Evolutionary conservation across 495 filamentous ascomycete species (phyloP), one percentile per base, ranked within the genome.

Genomic region (Talaromyces borbonicus): DNA sequence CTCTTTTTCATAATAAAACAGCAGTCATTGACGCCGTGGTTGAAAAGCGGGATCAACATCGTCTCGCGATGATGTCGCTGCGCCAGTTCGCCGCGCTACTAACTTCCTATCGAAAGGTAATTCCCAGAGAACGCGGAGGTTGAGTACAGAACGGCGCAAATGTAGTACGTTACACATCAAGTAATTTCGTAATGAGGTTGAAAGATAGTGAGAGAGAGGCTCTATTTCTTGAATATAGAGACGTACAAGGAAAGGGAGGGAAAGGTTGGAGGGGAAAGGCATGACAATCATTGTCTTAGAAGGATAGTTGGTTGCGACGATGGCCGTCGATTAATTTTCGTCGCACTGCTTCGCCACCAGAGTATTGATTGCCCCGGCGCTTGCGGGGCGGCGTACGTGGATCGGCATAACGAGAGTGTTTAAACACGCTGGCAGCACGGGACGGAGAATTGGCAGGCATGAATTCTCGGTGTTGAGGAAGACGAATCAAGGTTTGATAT

Each of bases 401-500:
- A 50, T 72, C 68, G 18, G 60, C 49, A 51, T 67, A 61, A n/a
- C 60, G 57, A 20, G 68, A 56, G 42, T 72, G 65, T 49, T 67
- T 56, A 49, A 72, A 72, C n/a, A 72, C 68, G 51, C 66, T 72
- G 20, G 68, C 65, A 23, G 65, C 61, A 1, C 65, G 62, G 9
- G 68, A 57, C 2, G 65, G 66, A 2, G 68, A 69, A 46, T 71
- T 71, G 30, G 68, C 68, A 0, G 68, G 68, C 68, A 71, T 71
- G 42, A 71, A 71, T 47, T 71, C 68, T 23, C 66, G 63, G 47
- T 72, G 68, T 38, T 72, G 68, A 3, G 78, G 81, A 49, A 78
- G 75, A 58, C 78, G 79, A 49, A 77, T 67, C 46, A 84, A 69
- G 27, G 83, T 72, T 51, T 84, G 75, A 55, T 85, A 81, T 48